phyloP scores from a whole-genome alignment of 2,329 filamentous ascomycete genomes.

The Claviceps arundinis region DNA sequence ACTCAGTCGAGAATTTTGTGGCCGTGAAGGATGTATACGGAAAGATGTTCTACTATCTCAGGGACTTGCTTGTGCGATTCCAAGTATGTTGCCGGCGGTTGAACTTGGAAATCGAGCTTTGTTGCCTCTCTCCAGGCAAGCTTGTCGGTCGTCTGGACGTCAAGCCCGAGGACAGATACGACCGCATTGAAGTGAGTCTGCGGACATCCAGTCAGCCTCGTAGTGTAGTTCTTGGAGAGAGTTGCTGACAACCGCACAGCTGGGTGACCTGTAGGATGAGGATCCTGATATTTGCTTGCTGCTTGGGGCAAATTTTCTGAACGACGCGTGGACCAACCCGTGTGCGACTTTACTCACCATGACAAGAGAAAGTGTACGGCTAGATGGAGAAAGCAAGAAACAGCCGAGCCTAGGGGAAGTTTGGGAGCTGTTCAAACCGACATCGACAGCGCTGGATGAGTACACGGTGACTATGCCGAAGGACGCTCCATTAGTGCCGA shows the following conservation, averaged over 20 bases:
- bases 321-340: slow-evolving; percentile 14
- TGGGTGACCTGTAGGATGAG: slow-evolving; percentile 9
- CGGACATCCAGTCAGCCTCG: no score
- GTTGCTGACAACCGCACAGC: slow-evolving; percentile 5
- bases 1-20: slow-evolving; percentile 1
- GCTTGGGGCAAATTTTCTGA: slow-evolving; percentile 8
- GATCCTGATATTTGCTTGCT: slow-evolving; percentile 4
- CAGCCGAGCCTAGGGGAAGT: neutral
- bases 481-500: neutral
- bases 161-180: slow-evolving; percentile 1
- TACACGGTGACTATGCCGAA: neutral
- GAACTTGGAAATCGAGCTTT: neutral
- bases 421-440: neutral
- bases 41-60: slow-evolving; percentile 16
- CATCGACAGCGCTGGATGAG: neutral
- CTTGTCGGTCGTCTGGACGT: neutral
- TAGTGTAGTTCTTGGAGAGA: neutral
- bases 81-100: slow-evolving; percentile 3
- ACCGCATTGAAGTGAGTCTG: slow-evolving; percentile 9
- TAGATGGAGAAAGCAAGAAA: neutral
- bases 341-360: slow-evolving; percentile 12
- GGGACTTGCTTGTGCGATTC: slow-evolving; percentile 11
- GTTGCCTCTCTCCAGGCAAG: neutral
- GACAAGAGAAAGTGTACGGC: slow-evolving; percentile 3
- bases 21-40: slow-evolving; percentile 16